Base-by-base conservation (phyloP, 371 early-diverging fungal species). In the Lichtheimia ornata region DNA sequence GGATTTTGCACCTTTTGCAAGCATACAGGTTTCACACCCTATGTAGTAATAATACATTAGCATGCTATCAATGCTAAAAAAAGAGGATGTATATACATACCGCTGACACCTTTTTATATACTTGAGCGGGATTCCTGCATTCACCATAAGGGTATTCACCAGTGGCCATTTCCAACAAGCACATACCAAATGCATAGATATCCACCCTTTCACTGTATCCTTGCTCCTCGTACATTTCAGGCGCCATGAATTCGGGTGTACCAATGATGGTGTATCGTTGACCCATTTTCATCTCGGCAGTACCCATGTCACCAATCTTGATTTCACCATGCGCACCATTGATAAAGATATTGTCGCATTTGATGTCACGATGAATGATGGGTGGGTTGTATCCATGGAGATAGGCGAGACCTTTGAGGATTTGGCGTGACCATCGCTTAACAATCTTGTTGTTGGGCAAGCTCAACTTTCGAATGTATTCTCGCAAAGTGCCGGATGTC, bases 101-200 rank as follows among this genome's bases (percentile, higher is more conserved):
- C 13, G 84, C 72, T 2, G 92, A 85, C 58, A 94, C 94, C 59
- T 91, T 91, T 63, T 88, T 88, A 66, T 89, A 92, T 52, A 94
- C 89, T 69, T 95, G 93, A 28, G 91, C 89, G 24, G 91, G 90
- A 69, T 93, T 94, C 28, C 84, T 87, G 68, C 93, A 94, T 68
- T 95, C 95, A 45, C 79, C 81, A 74, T 94, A 95, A 4, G 96
- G 95, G 74, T 91, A 92, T 69, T 90, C 91, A 53, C 90, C 90
- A 5, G 94, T 94, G 18, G 84, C 91, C 87, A 94, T 93, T 73
- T 95, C 94, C 42, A 95, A 74, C n/a, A 94, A 75, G 65, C 90
- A 89, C 94, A 96, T 92, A 61, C 97, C 97, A 80, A 95, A 96
- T 18, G 97, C 93, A 79, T 95, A 96, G 27, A 95, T 89, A 63